Conservation (phyloP, 2,329 filamentous ascomycete genomes). For the Fusarium kyushuense region DNA sequence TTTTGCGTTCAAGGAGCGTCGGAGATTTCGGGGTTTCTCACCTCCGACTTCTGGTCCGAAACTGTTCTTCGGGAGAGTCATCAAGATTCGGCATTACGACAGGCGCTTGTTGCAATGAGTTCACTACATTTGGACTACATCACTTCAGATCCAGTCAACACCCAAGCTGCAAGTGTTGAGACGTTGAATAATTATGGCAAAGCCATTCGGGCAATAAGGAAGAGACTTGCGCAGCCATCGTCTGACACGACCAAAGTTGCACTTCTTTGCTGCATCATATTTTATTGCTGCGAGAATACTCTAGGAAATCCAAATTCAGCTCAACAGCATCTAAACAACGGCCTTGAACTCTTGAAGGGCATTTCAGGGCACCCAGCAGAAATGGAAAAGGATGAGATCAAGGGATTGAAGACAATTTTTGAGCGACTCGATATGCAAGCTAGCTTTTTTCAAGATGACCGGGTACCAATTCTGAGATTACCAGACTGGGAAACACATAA, state of each 20-base stretch:
- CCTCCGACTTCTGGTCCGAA: conserved; percentile 15
- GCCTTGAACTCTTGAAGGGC: neutral
- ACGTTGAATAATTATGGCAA: neutral
- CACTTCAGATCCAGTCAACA: neutral
- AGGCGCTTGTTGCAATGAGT: conserved; percentile 22
- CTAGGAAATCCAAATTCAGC: conserved; percentile 4
- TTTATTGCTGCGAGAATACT: conserved; percentile 21
- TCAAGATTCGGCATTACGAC: conserved; percentile 7
- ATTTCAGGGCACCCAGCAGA: neutral
- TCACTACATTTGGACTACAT: conserved; percentile 17
- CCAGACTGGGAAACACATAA: neutral
- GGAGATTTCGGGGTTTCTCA: conserved; percentile 17
- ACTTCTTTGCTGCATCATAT: conserved; percentile 15
- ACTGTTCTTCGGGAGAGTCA: conserved; percentile 13
- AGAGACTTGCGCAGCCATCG: neutral
- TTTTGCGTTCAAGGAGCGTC: conserved; percentile 15
- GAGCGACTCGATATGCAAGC: conserved; percentile 35
- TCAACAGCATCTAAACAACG: conserved; percentile 13
- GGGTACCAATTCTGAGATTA: conserved; percentile 15
- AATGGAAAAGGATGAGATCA: neutral
- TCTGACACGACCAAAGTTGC: neutral
- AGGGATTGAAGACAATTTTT: neutral
- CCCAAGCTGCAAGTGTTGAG: neutral
- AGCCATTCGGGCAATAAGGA: conserved; percentile 6
- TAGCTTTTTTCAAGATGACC: conserved; percentile 35